Evolutionary conservation across 306 rosid genomes (phyloP), one percentile per base, ranked within the genome.

Genomic region (Parietaria judaica): DNA sequence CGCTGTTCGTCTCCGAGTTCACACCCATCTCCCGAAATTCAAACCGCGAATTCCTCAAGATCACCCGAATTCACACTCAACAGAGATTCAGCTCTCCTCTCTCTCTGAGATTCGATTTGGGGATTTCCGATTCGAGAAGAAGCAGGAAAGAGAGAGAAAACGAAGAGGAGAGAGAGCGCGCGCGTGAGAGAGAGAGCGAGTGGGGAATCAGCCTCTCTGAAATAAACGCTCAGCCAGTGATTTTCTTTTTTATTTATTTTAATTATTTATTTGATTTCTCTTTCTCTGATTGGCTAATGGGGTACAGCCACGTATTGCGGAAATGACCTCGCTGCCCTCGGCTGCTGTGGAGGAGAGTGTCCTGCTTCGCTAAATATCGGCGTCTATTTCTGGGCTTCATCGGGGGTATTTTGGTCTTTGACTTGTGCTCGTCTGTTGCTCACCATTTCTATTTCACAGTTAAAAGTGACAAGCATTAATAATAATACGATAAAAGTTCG

Each of bases 1-100:
- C 89, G 63, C 54, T 66, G 51, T 74, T 72, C 6, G 85, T 72
- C 3, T 88, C 95, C 54, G 92, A 92, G 84, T 86, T 78, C 45
- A 77, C 64, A 52, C 92, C 95, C 98, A 91, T 92, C 66, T 68
- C 31, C 8, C 15, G 13, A 49, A n/a, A 5, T 49, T 4, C 9
- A 49, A 49, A 11, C 23, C 6, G 66, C 65, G 17, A 70, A 75
- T 57, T 65, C 51, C 55, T 54, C 35, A 14, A 14, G 35, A 36
- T 38, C 66, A 68, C 63, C 61, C 72, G 47, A 75, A 78, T 77
- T 80, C 84, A 39, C 3, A 12, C 16, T 3, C 53, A 10, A 11
- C 53, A 49, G 15, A 49, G 53, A 49, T 4, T 49, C 53, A 49
- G 5, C 15, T 49, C 53, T 11, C 15, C 53, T 11, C 15, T 49